A percentile compares a stretch with the other conserved stretches of the same genome.
These are phyloP conservation scores for Mortierella sp. DNA, from an alignment of 371 early-diverging fungal species.

Conservation along the genomic window DNA sequence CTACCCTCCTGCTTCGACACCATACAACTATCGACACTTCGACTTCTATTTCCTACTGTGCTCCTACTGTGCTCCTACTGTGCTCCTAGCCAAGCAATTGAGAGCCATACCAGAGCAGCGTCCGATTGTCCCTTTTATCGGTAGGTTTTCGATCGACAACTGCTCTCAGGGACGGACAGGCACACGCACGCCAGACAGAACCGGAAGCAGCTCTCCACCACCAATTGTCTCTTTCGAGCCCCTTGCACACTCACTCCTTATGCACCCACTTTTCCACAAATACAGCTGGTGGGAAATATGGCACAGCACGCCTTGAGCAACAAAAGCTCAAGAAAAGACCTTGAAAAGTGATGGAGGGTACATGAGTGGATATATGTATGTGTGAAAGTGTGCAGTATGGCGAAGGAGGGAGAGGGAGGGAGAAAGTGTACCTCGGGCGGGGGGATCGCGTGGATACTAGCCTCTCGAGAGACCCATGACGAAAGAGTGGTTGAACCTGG, in stretches of 20 bases:
- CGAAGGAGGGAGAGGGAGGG: too few species aligned
- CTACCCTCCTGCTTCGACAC: too few species aligned
- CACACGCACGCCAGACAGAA: not conserved
- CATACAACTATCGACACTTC: too few species aligned
- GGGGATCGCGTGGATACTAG: not conserved
- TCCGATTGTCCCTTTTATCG: not conserved
- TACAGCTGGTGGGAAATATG: not conserved
- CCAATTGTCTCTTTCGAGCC: not conserved
- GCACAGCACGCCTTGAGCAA: not conserved
- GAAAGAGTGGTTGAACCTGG: not conserved
- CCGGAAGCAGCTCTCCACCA: not conserved
- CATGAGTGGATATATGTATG: too few species aligned
- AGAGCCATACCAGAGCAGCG: constrained; percentile 7
- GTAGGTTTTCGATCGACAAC: not conserved
- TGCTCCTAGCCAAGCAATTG: not conserved
- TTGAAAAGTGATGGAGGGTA: not conserved
- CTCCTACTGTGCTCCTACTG: not conserved
- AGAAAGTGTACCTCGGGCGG: not conserved
- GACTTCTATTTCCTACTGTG: not conserved
- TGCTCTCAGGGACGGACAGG: not conserved
- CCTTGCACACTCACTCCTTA: not conserved
- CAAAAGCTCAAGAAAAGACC: too few species aligned
- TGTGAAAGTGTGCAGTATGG: not conserved
- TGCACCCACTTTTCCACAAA: not conserved
- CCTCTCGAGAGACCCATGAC: not conserved